Evolutionary conservation across 2,329 filamentous ascomycete genomes (phyloP).

Genomic region (Aspergillus awamori): DNA sequence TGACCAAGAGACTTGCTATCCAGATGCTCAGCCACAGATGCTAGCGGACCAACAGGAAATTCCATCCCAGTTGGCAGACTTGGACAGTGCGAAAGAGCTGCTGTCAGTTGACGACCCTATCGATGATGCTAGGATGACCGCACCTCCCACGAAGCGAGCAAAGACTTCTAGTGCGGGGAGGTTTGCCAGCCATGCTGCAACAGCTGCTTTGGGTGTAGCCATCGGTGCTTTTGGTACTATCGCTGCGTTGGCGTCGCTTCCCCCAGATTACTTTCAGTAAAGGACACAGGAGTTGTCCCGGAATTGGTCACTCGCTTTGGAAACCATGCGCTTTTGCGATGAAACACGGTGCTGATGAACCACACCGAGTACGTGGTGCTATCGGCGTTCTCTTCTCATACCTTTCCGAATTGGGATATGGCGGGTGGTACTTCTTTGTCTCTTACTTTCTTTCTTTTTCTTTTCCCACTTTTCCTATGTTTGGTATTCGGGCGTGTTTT

Average conservation of each 20-base stretch:
- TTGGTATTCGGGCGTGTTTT: not conserved
- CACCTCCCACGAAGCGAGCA: slow-evolving; percentile 32
- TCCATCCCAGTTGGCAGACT: slow-evolving; percentile 9
- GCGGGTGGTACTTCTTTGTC: not conserved
- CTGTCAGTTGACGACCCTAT: slow-evolving; percentile 17
- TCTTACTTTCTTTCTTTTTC: slow-evolving; percentile 4
- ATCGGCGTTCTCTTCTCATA: slow-evolving; percentile 9
- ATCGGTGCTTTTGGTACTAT: slow-evolving; percentile 48
- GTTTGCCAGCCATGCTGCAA: slow-evolving; percentile 42
- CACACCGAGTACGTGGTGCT: slow-evolving; percentile 1
- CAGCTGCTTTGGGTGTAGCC: slow-evolving; percentile 44
- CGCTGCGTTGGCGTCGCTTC: slow-evolving; percentile 45
- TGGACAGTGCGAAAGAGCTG: slow-evolving; percentile 7
- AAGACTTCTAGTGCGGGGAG: slow-evolving; percentile 26
- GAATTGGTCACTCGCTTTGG: slow-evolving; percentile 10
- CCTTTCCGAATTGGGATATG: not conserved
- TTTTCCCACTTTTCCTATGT: not conserved
- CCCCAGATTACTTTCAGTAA: slow-evolving; percentile 46
- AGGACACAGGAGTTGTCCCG: not conserved
- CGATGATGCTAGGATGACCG: slow-evolving; percentile 19
- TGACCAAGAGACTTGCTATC: slow-evolving; percentile 15
- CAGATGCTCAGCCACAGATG: slow-evolving; percentile 32
- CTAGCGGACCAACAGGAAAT: slow-evolving; percentile 15
- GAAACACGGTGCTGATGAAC: slow-evolving; percentile 2
- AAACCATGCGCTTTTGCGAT: slow-evolving; percentile 1